phyloP scores from a whole-genome alignment of 768 basidiomycete genomes.

The Mycena galericulata region DNA sequence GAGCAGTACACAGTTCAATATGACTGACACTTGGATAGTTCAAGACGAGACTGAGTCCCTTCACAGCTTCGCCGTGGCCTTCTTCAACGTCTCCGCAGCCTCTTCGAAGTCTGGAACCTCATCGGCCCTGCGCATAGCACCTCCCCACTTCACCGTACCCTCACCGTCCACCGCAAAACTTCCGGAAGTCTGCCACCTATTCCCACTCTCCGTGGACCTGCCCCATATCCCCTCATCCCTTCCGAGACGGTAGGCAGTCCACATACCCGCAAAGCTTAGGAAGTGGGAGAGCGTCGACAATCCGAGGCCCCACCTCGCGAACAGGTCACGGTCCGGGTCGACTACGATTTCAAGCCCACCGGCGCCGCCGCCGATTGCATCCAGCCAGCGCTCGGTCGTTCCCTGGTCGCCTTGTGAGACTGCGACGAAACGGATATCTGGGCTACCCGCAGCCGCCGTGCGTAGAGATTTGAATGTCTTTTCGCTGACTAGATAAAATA shows the following conservation, averaged over 20 bases:
- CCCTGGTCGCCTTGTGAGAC: constrained; percentile 23
- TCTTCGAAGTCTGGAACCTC: constrained; percentile 23
- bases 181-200: constrained; percentile 23
- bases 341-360: constrained; percentile 12
- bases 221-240: constrained; percentile 27
- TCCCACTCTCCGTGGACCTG: constrained; percentile 21
- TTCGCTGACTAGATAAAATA: constrained; percentile 4
- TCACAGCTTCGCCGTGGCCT: too few relatives aligned
- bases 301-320: constrained; percentile 24
- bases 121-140: constrained; percentile 11
- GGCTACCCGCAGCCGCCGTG: neutral
- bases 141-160: constrained; percentile 18
- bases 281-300: constrained; percentile 18
- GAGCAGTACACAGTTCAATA: too few relatives aligned
- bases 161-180: constrained; percentile 24
- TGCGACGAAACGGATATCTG: constrained; percentile 19
- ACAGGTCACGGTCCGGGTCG: constrained; percentile 13
- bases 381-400: constrained; percentile 18
- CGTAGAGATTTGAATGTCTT: constrained; percentile 25
- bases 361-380: constrained; percentile 1
- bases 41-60: too few relatives aligned
- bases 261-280: constrained; percentile 11
- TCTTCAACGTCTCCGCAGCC: constrained; percentile 9
- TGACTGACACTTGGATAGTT: too few relatives aligned
- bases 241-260: constrained; percentile 21